phyloP scores from a whole-genome alignment of 2,329 filamentous ascomycete genomes.

The Cryphonectria naterciae region DNA sequence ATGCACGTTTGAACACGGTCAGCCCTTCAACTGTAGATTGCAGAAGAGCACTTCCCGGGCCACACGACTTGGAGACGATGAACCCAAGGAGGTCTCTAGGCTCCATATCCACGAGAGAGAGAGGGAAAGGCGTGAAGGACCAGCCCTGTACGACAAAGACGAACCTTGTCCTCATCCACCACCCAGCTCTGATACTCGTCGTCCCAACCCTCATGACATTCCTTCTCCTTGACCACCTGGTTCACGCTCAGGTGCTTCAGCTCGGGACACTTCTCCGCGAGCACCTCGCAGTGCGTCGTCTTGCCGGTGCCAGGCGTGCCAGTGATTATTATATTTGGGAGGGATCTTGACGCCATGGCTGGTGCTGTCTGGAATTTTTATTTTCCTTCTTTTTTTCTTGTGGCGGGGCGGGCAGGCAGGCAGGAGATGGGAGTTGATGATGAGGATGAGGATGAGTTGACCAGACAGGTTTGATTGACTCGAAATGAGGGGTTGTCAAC shows the following conservation, averaged over 20 bases:
- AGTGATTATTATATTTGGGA: conserved; percentile 91
- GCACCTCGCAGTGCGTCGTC: conserved; percentile 84
- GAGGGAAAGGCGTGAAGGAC: not conserved
- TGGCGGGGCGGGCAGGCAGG: no score
- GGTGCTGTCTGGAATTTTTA: not conserved
- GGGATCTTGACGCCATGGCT: conserved; percentile 46
- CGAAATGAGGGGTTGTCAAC: not conserved
- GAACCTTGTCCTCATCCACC: conserved; percentile 93
- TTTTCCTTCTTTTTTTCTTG: no score
- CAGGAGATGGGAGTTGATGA: not conserved
- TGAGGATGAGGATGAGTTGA: not conserved
- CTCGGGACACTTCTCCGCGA: conserved; percentile 71
- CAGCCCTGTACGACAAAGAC: conserved; percentile 26
- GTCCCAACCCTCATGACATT: conserved; percentile 86
- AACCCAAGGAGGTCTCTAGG: not conserved
- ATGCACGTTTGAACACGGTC: conserved; percentile 20
- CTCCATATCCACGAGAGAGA: no score
- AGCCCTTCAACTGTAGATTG: conserved; percentile 8
- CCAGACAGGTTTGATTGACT: not conserved
- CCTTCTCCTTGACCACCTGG: conserved; percentile 84
- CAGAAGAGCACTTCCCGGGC: not conserved
- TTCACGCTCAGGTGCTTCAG: conserved; percentile 88
- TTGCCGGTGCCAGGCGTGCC: conserved; percentile 96
- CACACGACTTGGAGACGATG: not conserved
- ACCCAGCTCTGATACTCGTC: conserved; percentile 87